A percentile compares a stretch with the other conserved stretches of the same genome.
Evolutionary conservation across 1,284 basidiomycete genomes (phyloP).

Genomic region (Inonotus obliquus): DNA sequence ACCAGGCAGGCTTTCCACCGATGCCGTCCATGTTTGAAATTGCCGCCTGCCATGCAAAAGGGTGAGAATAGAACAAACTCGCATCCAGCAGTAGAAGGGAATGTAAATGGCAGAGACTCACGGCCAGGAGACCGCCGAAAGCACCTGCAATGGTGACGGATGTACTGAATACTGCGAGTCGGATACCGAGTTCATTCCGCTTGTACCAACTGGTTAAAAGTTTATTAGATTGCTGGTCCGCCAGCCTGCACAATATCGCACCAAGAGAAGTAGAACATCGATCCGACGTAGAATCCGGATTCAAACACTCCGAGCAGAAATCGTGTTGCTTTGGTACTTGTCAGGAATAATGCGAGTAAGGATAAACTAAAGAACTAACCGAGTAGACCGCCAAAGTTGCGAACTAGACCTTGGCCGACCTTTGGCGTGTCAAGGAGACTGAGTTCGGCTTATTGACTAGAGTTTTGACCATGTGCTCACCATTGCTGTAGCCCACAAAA

Average conservation of each 20-base stretch:
- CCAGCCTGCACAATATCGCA: constrained; percentile 26
- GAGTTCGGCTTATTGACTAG: background rate
- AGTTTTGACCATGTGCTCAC: constrained; percentile 27
- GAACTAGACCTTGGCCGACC: constrained; percentile 64
- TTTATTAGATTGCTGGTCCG: background rate
- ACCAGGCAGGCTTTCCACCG: constrained; percentile 52
- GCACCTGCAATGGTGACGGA: constrained; percentile 68
- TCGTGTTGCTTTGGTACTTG: constrained; percentile 44
- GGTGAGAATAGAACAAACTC: background rate
- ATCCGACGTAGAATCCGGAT: constrained; percentile 62
- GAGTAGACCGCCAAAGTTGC: constrained; percentile 58
- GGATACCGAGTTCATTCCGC: constrained; percentile 62
- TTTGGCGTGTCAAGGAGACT: constrained; percentile 24
- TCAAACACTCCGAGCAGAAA: constrained; percentile 66
- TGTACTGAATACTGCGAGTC: constrained; percentile 69
- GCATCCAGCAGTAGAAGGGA: no score
- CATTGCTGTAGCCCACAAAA: constrained; percentile 73
- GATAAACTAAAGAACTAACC: constrained; percentile 35
- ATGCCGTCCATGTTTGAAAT: constrained; percentile 68
- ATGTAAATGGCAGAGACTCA: constrained; percentile 35
- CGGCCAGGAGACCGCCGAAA: constrained; percentile 64
- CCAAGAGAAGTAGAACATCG: constrained; percentile 67
- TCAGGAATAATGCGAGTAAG: constrained; percentile 2
- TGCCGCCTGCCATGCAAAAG: constrained; percentile 42
- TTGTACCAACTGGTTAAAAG: constrained; percentile 45